These are phyloP conservation scores for Hemileccinum impolitum DNA, from an alignment of 768 basidiomycete genomes.

Conservation along the genomic window DNA sequence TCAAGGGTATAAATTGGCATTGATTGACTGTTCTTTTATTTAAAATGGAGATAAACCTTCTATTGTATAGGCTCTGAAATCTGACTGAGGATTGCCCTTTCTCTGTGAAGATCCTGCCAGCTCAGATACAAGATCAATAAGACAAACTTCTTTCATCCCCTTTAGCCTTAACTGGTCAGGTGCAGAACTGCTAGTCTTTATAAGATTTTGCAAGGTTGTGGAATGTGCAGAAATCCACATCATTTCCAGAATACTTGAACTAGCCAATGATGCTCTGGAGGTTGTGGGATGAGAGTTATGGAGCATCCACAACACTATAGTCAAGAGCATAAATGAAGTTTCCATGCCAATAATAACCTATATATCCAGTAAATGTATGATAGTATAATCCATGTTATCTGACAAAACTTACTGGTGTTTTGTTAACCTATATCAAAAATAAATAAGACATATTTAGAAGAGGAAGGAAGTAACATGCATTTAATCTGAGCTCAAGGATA, in stretches of 20 bases:
- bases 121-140: not conserved
- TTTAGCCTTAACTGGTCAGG: not conserved
- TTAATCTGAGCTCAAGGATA: not conserved
- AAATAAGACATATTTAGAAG: not conserved
- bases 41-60: too few relatives aligned
- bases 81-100: not conserved
- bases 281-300: not conserved
- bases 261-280: not conserved
- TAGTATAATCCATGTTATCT: not conserved
- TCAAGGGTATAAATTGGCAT: not conserved
- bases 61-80: not conserved
- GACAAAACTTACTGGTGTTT: not conserved
- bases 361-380: not conserved
- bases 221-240: not conserved
- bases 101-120: not conserved
- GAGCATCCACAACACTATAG: not conserved
- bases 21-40: too few relatives aligned
- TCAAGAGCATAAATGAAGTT: not conserved
- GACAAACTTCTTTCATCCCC: not conserved
- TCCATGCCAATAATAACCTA: not conserved
- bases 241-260: not conserved
- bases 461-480: not conserved
- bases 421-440: not conserved
- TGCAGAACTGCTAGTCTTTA: not conserved
- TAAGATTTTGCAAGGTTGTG: not conserved